Conservation (phyloP, 371 early-diverging fungal species). For the Rhizopus arrhizus region DNA sequence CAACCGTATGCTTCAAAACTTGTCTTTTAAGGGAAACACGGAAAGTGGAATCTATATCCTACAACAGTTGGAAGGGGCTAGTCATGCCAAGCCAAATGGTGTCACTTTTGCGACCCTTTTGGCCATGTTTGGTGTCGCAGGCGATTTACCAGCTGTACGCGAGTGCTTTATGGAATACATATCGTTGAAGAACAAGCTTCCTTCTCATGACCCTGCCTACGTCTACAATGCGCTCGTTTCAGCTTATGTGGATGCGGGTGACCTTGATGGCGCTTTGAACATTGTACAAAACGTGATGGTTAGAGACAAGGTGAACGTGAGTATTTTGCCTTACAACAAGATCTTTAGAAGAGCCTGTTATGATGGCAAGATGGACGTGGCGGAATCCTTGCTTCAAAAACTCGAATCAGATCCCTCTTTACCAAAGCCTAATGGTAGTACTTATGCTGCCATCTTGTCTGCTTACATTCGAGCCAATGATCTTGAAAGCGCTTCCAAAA, state of each 20-base stretch:
- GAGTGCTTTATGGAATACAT: conserved; percentile 57
- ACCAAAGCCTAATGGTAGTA: conserved; percentile 43
- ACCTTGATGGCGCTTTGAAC: conserved; percentile 42
- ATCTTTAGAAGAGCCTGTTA: conserved; percentile 40
- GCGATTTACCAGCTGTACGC: conserved; percentile 42
- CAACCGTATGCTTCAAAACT: conserved; percentile 41
- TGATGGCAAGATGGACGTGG: conserved; percentile 34
- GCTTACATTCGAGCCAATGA: conserved; percentile 33
- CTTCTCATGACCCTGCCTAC: conserved; percentile 35
- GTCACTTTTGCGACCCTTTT: conserved; percentile 51
- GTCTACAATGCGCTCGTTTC: conserved; percentile 52
- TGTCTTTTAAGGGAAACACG: conserved; percentile 46
- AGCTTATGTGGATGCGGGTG: conserved; percentile 50
- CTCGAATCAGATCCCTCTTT: conserved; percentile 26
- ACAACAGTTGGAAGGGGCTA: conserved; percentile 47
- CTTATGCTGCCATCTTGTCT: conserved; percentile 44
- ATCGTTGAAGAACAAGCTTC: conserved; percentile 18
- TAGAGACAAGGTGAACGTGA: conserved; percentile 34
- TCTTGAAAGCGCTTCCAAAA: conserved; percentile 37
- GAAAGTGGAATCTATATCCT: conserved; percentile 51
- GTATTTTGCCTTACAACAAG: conserved; percentile 44
- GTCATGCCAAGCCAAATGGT: conserved; percentile 37
- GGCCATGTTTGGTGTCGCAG: conserved; percentile 48
- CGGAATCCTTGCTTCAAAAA: conserved; percentile 26
- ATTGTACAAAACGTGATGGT: conserved; percentile 43